Conservation (phyloP, 345 rosid genomes). For the Trapa bicornis region DNA sequence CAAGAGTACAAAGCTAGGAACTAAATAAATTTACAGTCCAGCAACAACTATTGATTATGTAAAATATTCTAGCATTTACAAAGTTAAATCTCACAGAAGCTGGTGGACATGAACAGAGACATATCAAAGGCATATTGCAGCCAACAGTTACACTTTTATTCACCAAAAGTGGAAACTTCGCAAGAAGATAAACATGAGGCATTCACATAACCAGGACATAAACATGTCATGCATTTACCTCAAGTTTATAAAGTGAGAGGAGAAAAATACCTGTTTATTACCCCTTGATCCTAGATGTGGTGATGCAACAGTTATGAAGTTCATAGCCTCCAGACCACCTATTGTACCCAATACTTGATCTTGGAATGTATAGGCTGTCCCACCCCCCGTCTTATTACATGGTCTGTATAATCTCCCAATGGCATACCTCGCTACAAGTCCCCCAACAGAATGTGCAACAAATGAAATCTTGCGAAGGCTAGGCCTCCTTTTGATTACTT, state of each 20-base stretch:
- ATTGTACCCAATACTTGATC: constrained; percentile 37
- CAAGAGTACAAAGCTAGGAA: not conserved
- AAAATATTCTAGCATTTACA: not conserved
- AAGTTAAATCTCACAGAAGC: not conserved
- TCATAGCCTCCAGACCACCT: constrained; percentile 75
- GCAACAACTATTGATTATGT: not conserved
- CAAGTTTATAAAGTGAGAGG: not conserved
- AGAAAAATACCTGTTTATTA: constrained; percentile 60
- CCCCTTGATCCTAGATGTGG: constrained; percentile 99
- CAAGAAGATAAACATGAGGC: not conserved
- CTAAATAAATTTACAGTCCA: not conserved
- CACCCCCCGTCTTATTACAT: constrained; percentile 19
- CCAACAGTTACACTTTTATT: too few relatives aligned
- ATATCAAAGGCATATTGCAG: not conserved
- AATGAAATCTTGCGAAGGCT: constrained; percentile 72
- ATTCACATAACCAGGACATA: not conserved
- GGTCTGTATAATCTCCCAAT: constrained; percentile 80
- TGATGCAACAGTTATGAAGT: constrained; percentile 85
- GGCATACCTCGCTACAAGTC: constrained; percentile 85
- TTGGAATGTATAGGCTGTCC: constrained; percentile 11
- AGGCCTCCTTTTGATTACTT: constrained; percentile 51
- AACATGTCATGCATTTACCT: not conserved
- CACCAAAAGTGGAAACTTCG: not conserved
- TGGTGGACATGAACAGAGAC: not conserved
- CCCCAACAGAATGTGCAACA: constrained; percentile 83